Percentiles rank a stretch among this genome's conserved stretches.
Conservation (phyloP, 768 basidiomycete genomes). For the Termitomyces heimii region DNA sequence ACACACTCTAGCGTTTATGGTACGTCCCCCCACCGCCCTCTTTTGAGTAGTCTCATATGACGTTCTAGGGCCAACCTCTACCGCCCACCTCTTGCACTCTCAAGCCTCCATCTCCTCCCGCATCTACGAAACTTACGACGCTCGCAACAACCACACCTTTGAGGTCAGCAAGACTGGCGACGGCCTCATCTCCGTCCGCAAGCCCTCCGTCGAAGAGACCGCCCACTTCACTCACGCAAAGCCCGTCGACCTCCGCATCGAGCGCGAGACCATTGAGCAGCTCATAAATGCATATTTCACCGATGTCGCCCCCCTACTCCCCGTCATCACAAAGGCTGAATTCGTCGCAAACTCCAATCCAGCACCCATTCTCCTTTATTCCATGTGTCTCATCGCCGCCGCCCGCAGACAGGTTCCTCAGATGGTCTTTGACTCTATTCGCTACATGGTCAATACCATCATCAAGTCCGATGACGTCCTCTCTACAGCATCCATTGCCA, state of each 20-base stretch:
- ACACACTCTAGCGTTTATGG: slow-evolving; percentile 54
- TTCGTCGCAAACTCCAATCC: slow-evolving; percentile 73
- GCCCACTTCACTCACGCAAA: slow-evolving; percentile 49
- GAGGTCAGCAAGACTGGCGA: slow-evolving; percentile 81
- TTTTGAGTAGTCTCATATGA: slow-evolving; percentile 36
- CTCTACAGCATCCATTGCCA: slow-evolving; percentile 77
- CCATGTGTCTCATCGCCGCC: slow-evolving; percentile 90
- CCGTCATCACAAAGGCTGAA: slow-evolving; percentile 83
- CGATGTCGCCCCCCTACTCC: slow-evolving; percentile 84
- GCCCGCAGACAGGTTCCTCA: slow-evolving; percentile 81
- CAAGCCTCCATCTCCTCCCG: slow-evolving; percentile 81
- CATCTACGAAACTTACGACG: slow-evolving; percentile 83
- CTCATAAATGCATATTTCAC: slow-evolving; percentile 90
- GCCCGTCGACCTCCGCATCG: slow-evolving; percentile 66
- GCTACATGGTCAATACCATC: slow-evolving; percentile 79
- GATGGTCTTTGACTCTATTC: slow-evolving; percentile 83
- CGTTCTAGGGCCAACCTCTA: slow-evolving; percentile 75
- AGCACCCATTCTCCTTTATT: slow-evolving; percentile 81
- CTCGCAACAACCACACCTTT: slow-evolving; percentile 83
- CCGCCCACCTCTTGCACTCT: slow-evolving; percentile 86
- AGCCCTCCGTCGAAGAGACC: slow-evolving; percentile 50
- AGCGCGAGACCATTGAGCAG: slow-evolving; percentile 70
- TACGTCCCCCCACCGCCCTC: slow-evolving; percentile 25
- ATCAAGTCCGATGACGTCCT: slow-evolving; percentile 90
- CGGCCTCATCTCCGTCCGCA: slow-evolving; percentile 80